Evolutionary conservation across 352 stramenopile species (phyloP), one percentile per base, ranked within the genome.

Genomic region (Globisporangium ultimum): DNA sequence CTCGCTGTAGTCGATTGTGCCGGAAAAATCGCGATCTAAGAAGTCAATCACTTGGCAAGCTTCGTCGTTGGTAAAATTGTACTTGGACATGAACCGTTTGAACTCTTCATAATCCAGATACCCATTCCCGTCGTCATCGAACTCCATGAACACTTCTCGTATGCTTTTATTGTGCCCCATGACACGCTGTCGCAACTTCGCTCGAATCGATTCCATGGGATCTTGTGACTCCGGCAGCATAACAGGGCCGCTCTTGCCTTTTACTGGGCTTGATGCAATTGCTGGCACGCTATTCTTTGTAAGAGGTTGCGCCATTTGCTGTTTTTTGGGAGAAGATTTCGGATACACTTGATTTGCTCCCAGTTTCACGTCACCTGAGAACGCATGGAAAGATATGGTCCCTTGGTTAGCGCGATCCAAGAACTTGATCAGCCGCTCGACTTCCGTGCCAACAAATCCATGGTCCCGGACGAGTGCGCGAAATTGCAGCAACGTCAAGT

Each of bases 151-250:
- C 7, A 90, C 67, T 53, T 90, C 78, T 28, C 80, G 76, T 36
- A 90, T 90, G 18, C 70, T 87, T 61, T 90, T 90, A 67, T 65
- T 85, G n/a, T 81, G 68, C 0, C 78, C 80, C 68, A 90, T 87
- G 7, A 88, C 76, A 45, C 80, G 74, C 53, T 90, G 74, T 0
- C 78, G 70, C 10, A 90, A 53, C 60, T 85, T 83, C 0, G 60
- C 63, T 18, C 80, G 74, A 28, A 90, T 84, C 12, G 48, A 50
- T 45, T 88, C 78, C 64, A 90, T 81, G 13, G 78, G 74, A 28
- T 75, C 70, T 20, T 70, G 60, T 8, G 45, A 8, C 40, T 54
- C n/a, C 28, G 28, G 28, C 28, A 10, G 7, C 28, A 36, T 36
- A 48, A 53, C 61, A 45, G 40, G 3, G 12, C 40, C 36, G 58